Evolutionary conservation across 768 basidiomycete species (phyloP).

Genomic region (Lactarius tabidus): DNA sequence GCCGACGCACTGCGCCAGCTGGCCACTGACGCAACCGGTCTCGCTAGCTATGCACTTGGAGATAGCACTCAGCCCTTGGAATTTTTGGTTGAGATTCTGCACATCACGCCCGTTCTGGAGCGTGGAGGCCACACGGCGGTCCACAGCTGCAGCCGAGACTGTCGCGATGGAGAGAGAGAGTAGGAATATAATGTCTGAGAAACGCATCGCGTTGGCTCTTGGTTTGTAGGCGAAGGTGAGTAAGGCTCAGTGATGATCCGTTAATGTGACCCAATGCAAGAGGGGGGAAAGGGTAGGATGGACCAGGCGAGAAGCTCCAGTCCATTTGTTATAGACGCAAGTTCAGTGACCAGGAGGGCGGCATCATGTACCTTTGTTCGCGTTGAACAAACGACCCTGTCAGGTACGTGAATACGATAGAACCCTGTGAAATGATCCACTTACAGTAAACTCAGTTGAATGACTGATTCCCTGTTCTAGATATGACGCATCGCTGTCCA

Average conservation of each 20-base stretch:
- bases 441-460: too few relatives aligned
- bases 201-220: constrained; percentile 11
- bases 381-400: not conserved
- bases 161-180: constrained; percentile 5
- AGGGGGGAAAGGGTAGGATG: not conserved
- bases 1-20: constrained; percentile 27
- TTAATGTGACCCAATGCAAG: constrained; percentile 20
- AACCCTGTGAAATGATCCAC: not conserved
- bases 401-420: not conserved
- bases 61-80: constrained; percentile 26
- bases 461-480: too few relatives aligned
- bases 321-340: not conserved
- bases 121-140: constrained; percentile 25
- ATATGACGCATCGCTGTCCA: too few relatives aligned
- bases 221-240: not conserved
- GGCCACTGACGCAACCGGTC: constrained; percentile 19
- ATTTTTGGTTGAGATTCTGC: constrained; percentile 28
- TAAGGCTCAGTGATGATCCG: not conserved
- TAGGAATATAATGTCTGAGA: constrained; percentile 3
- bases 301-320: not conserved
- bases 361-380: too few relatives aligned
- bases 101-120: constrained; percentile 28
- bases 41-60: constrained; percentile 36
- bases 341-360: too few relatives aligned
- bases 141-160: constrained; percentile 18